A percentile compares a stretch with the other conserved stretches of the same genome.
Conservation (phyloP, 2,329 filamentous ascomycete species). For the Botrytis medusae region DNA sequence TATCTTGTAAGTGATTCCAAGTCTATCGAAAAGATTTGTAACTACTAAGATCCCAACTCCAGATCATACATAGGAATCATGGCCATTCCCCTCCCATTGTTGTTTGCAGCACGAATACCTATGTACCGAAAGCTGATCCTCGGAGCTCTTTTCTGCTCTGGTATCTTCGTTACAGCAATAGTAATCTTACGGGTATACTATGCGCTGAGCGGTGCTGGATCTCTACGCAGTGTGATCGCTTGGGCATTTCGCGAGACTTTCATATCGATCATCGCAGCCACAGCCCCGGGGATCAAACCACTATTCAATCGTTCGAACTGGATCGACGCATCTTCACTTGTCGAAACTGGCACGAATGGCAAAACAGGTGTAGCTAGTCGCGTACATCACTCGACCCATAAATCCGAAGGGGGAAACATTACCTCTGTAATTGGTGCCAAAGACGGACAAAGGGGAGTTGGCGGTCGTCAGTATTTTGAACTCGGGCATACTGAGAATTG, state of each 20-base stretch:
- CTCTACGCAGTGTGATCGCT: not conserved
- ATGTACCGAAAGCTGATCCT: not conserved
- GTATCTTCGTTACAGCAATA: not conserved
- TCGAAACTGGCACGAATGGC: not conserved
- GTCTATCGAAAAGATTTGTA: not conserved
- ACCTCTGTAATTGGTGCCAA: not conserved
- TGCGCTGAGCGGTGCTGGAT: not conserved
- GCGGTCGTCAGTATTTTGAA: conserved; percentile 11
- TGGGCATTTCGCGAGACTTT: conserved; percentile 1
- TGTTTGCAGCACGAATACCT: conserved; percentile 4
- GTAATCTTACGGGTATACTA: not conserved
- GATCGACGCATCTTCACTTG: not conserved
- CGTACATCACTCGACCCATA: not conserved
- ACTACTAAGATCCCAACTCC: not conserved
- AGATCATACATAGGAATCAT: conserved; percentile 6
- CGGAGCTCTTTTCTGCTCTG: conserved; percentile 1
- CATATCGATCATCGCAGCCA: not conserved
- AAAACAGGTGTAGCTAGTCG: not conserved
- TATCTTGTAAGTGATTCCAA: not conserved
- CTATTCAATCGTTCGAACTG: conserved; percentile 2
- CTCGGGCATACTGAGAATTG: not conserved
- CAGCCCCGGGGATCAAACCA: not conserved
- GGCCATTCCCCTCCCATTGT: not conserved
- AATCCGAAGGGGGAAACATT: not conserved
- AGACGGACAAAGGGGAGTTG: not conserved